Evolutionary conservation across 176 grass and related monocot genomes (phyloP).

Genomic region (Microstegium vimineum): DNA sequence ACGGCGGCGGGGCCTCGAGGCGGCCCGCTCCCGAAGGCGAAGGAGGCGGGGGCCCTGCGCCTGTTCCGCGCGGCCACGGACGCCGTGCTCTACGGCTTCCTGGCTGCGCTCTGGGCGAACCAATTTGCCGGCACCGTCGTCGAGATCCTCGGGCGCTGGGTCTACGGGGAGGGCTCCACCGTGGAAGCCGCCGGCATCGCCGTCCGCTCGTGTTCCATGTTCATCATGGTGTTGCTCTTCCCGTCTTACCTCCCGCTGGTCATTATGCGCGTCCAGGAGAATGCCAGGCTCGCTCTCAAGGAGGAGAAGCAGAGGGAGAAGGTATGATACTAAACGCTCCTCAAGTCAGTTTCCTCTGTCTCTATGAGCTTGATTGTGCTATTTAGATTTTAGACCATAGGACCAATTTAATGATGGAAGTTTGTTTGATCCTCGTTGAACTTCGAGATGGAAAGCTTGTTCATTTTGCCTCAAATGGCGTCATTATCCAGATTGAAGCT

Average conservation of each 20-base stretch:
- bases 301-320: not conserved
- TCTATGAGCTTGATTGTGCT: not conserved
- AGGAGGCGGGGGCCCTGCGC: not conserved
- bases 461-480: not conserved
- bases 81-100: not conserved
- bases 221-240: not conserved
- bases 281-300: not conserved
- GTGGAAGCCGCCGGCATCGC: not conserved
- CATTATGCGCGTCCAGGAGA: not conserved
- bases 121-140: not conserved
- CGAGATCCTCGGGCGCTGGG: constrained; percentile 8
- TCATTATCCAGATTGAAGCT: not conserved
- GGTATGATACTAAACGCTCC: not conserved
- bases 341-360: not conserved
- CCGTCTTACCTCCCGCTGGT: not conserved
- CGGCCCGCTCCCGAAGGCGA: not conserved
- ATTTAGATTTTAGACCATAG: not conserved
- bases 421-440: not conserved
- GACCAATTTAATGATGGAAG: not conserved
- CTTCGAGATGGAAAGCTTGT: not conserved
- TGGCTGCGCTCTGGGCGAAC: not conserved
- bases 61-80: not conserved
- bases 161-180: not conserved
- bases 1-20: not conserved
- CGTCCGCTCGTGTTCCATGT: not conserved